Evolutionary conservation across 2,329 filamentous ascomycete genomes (phyloP).

Genomic region (Ascochyta rabiei): DNA sequence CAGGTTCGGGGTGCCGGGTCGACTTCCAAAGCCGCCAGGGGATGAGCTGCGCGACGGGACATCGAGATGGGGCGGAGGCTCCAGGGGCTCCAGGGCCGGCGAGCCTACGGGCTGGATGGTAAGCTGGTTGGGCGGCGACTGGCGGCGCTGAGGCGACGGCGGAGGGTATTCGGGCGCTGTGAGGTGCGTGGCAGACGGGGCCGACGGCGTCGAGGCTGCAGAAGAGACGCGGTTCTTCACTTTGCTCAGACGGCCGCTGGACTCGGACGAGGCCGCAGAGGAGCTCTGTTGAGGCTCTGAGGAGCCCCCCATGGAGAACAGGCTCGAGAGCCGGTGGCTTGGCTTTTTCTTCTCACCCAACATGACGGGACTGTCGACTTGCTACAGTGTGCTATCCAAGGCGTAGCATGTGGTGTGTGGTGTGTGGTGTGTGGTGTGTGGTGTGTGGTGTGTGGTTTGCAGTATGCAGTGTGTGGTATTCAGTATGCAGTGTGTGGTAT

Average conservation of each 20-base stretch:
- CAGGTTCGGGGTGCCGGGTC: slow-evolving; percentile 29
- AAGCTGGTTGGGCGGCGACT: slow-evolving; percentile 23
- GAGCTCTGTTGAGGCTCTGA: slow-evolving; percentile 23
- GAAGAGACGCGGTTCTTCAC: slow-evolving; percentile 43
- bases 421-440: no score
- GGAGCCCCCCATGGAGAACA: slow-evolving; percentile 36
- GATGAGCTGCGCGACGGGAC: slow-evolving; percentile 37
- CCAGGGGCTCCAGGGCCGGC: slow-evolving; percentile 33
- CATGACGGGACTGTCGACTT: slow-evolving; percentile 15
- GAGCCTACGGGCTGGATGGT: slow-evolving; percentile 37
- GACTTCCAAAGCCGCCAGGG: slow-evolving; percentile 30
- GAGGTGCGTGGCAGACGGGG: slow-evolving; percentile 29
- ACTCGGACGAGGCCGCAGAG: slow-evolving; percentile 37
- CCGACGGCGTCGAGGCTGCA: slow-evolving; percentile 14
- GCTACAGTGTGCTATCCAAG: slow-evolving; percentile 6
- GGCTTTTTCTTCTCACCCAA: slow-evolving; percentile 41
- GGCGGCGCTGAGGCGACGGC: slow-evolving; percentile 27
- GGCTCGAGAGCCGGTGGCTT: slow-evolving; percentile 42
- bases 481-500: no score
- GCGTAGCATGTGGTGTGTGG: slow-evolving; percentile 16
- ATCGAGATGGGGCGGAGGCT: slow-evolving; percentile 36
- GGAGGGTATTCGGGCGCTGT: slow-evolving; percentile 38
- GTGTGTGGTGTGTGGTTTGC: no score
- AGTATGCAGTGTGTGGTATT: no score
- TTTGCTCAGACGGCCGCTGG: slow-evolving; percentile 37